A percentile compares a stretch with the other conserved stretches of the same genome.
phyloP scores from a whole-genome alignment of 345 rosid genomes.

The Ceriops zippeliana region DNA sequence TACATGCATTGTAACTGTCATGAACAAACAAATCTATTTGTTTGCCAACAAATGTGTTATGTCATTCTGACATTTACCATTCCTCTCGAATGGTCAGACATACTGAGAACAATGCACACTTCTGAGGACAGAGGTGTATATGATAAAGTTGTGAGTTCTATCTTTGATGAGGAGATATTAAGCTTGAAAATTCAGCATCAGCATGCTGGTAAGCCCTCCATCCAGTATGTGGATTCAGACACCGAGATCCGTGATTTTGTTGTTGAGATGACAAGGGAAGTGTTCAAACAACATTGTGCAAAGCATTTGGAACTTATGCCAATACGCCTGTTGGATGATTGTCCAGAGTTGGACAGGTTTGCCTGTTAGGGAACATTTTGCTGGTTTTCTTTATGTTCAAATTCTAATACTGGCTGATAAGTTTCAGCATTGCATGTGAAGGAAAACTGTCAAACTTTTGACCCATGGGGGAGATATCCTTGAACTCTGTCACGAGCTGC shows the following conservation, averaged over 20 bases:
- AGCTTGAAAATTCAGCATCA: slow-evolving; percentile 49
- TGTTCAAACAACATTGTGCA: slow-evolving; percentile 78
- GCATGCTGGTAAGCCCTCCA: slow-evolving; percentile 33
- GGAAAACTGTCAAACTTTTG: slow-evolving; percentile 89
- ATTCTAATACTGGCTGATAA: slow-evolving; percentile 28
- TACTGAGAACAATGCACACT: slow-evolving; percentile 72
- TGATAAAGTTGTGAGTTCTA: slow-evolving; percentile 75
- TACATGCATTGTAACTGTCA: no score
- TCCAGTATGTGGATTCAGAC: slow-evolving; percentile 54
- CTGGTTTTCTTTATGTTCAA: slow-evolving; percentile 4
- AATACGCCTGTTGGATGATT: slow-evolving; percentile 62
- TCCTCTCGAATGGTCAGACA: slow-evolving; percentile 46
- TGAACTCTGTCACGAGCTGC: slow-evolving; percentile 88
- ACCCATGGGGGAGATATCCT: slow-evolving; percentile 88
- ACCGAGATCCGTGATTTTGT: slow-evolving; percentile 84
- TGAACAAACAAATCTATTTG: no score
- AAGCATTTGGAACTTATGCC: slow-evolving; percentile 75
- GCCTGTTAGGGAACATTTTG: slow-evolving; percentile 12
- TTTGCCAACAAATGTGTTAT: no score
- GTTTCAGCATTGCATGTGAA: slow-evolving; percentile 33
- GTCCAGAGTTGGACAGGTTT: slow-evolving; percentile 60
- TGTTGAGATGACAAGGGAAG: slow-evolving; percentile 68
- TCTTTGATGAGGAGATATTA: slow-evolving; percentile 71
- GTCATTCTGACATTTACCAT: slow-evolving; percentile 6
- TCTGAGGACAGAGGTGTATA: slow-evolving; percentile 84